Conservation (phyloP, 345 rosid species). For the Pistacia integerrima region DNA sequence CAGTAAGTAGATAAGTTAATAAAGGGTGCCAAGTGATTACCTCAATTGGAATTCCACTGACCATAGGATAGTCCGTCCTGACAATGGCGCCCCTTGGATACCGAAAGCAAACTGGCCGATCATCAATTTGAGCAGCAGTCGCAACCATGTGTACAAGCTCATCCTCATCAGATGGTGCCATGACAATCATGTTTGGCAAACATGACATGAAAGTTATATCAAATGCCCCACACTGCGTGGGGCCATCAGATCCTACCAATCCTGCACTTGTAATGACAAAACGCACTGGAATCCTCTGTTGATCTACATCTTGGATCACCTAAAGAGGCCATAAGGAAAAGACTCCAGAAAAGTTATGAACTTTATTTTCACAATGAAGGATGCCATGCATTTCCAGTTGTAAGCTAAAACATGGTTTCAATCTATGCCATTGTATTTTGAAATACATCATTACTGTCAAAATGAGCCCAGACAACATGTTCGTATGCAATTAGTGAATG, state of each 20-base stretch:
- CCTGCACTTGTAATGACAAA: constrained; percentile 91
- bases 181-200: constrained; percentile 93
- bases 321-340: constrained; percentile 32
- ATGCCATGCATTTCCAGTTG: constrained; percentile 6
- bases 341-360: background rate
- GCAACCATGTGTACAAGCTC: constrained; percentile 92
- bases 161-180: constrained; percentile 94
- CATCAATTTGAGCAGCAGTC: constrained; percentile 69
- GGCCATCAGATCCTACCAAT: constrained; percentile 88
- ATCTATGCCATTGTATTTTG: background rate
- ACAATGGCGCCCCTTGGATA: constrained; percentile 82
- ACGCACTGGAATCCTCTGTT: constrained; percentile 84
- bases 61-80: constrained; percentile 42
- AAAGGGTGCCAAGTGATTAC: constrained; percentile 36
- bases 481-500: background rate
- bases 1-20: background rate
- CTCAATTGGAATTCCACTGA: constrained; percentile 69
- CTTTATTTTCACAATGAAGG: constrained; percentile 1
- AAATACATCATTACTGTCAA: background rate
- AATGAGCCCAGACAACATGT: background rate
- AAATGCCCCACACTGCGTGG: constrained; percentile 80
- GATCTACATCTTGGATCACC: constrained; percentile 92
- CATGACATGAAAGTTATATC: constrained; percentile 95
- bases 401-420: background rate
- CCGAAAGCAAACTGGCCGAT: constrained; percentile 85